Evolutionary conservation across 2,329 filamentous ascomycete species (phyloP).

Genomic region (Aspergillus viridinutans): DNA sequence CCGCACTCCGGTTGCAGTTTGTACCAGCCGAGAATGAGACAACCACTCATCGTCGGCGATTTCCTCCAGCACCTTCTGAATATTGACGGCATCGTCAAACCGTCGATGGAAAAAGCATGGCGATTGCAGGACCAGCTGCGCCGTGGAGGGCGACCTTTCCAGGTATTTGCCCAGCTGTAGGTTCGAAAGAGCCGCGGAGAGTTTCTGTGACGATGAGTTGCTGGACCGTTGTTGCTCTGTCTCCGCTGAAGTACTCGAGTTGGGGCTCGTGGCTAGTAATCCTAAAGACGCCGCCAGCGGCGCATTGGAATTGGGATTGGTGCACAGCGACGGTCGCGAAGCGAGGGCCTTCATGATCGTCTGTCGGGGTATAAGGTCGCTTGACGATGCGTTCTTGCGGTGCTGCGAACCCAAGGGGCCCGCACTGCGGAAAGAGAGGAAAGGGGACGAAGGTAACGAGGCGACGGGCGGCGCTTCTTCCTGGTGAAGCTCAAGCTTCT

Average conservation of each 20-base stretch:
- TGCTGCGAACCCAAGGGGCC: constrained; percentile 36
- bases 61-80: constrained; percentile 91
- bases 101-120: constrained; percentile 98
- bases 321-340: constrained; percentile 54
- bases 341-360: constrained; percentile 79
- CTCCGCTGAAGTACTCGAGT: constrained; percentile 21
- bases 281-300: constrained; percentile 61
- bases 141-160: constrained; percentile 42
- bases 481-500: constrained; percentile 15
- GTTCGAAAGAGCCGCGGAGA: constrained; percentile 57
- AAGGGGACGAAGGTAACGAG: constrained; percentile 26
- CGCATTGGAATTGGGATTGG: constrained; percentile 51
- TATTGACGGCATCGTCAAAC: constrained; percentile 93
- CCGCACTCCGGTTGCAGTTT: constrained; percentile 89
- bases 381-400: constrained; percentile 52
- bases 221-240: constrained; percentile 38
- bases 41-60: constrained; percentile 82
- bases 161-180: constrained; percentile 43
- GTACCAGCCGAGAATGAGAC: constrained; percentile 88
- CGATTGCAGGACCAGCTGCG: constrained; percentile 68
- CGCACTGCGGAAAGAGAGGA: constrained; percentile 33
- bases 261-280: constrained; percentile 47
- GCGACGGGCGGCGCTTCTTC: constrained; percentile 22
- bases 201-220: constrained; percentile 53
- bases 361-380: constrained; percentile 68